These are phyloP conservation scores for Candida anglica DNA, from an alignment of 805 yeast species.

Conservation along the genomic window DNA sequence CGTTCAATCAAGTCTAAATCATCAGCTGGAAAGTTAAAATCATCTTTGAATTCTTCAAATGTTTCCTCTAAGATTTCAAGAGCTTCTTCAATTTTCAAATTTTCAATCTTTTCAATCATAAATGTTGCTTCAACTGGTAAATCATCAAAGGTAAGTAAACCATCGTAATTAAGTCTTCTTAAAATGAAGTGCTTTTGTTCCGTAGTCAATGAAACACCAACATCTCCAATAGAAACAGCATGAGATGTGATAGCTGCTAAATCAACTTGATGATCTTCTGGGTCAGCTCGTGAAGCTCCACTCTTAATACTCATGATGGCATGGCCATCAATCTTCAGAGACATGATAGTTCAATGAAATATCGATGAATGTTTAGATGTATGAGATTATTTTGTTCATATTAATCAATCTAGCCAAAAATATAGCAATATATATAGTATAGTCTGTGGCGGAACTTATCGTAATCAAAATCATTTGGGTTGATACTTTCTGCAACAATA, in stretches of 20 bases:
- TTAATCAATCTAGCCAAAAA: too few species aligned
- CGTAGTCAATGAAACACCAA: constrained; percentile 20
- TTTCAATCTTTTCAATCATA: constrained; percentile 38
- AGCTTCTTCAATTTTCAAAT: constrained; percentile 34
- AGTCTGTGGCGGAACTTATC: too few species aligned
- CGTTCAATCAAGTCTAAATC: constrained; percentile 29
- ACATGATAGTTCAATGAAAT: too few species aligned
- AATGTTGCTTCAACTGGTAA: constrained; percentile 29
- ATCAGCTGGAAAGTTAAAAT: constrained; percentile 41
- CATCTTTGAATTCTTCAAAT: constrained; percentile 39
- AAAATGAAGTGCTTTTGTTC: constrained; percentile 24
- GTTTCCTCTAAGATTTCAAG: constrained; percentile 36
- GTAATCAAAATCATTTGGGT: too few species aligned
- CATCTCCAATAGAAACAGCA: constrained; percentile 19
- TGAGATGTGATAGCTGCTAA: constrained; percentile 17
- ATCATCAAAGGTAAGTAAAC: constrained; percentile 20
- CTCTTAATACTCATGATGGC: constrained; percentile 4
- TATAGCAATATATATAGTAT: too few species aligned
- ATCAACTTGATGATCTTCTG: constrained; percentile 6
- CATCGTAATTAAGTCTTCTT: constrained; percentile 21
- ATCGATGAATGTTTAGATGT: too few species aligned
- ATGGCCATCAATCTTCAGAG: too few species aligned
- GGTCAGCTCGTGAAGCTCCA: background rate
- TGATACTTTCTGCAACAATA: too few species aligned
- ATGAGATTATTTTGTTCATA: too few species aligned